Percentiles rank a stretch among this genome's conserved stretches.
These are phyloP conservation scores for Xylaria sp. DNA, from an alignment of 2,329 filamentous ascomycete genomes.

Conservation along the genomic window DNA sequence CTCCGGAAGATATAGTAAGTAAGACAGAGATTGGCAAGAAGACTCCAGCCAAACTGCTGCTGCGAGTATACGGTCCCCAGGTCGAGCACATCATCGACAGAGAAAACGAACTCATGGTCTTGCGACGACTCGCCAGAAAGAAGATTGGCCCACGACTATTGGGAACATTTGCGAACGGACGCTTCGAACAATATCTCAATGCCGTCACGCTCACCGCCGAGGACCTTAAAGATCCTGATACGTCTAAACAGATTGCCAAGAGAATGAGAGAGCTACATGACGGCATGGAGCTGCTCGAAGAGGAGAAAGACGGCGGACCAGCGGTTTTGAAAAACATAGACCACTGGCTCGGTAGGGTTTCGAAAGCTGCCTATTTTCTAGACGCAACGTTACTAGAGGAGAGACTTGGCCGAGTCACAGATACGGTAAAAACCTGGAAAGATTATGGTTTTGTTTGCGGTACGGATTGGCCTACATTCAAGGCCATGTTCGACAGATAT, in stretches of 20 bases:
- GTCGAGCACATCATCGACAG: conserved; percentile 96
- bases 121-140: conserved; percentile 85
- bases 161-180: conserved; percentile 91
- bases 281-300: conserved; percentile 82
- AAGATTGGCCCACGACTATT: conserved; percentile 90
- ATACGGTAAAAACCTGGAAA: conserved; percentile 62
- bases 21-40: conserved; percentile 48
- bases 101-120: conserved; percentile 84
- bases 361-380: conserved; percentile 61
- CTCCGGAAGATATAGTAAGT: conserved; percentile 66
- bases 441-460: conserved; percentile 79
- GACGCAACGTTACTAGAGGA: conserved; percentile 62
- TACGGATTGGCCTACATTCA: conserved; percentile 80
- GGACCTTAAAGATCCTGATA: conserved; percentile 80
- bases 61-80: conserved; percentile 93
- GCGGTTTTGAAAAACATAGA: conserved; percentile 95
- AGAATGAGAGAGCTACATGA: conserved; percentile 96
- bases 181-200: conserved; percentile 94
- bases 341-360: conserved; percentile 76
- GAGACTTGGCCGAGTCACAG: conserved; percentile 37
- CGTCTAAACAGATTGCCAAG: conserved; percentile 92
- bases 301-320: conserved; percentile 79
- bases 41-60: conserved; percentile 71
- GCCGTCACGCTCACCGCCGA: conserved; percentile 78
- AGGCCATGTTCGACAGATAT: conserved; percentile 76